Percentiles rank a stretch among this genome's conserved stretches.
These are phyloP conservation scores for Flaveria sonorensis DNA, from an alignment of 129 eudicot genomes.

Conservation along the genomic window DNA sequence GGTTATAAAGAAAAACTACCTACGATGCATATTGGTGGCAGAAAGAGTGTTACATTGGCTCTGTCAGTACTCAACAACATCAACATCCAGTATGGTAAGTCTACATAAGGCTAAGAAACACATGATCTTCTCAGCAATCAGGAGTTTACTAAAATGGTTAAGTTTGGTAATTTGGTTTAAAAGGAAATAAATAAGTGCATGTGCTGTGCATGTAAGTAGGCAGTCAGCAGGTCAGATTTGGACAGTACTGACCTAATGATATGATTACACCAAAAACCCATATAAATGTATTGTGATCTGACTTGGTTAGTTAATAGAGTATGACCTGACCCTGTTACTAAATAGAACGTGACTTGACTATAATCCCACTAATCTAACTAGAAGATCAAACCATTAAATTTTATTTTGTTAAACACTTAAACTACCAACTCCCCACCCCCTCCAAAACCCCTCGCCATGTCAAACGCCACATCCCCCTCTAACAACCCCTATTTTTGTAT, in stretches of 20 bases:
- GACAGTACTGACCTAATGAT: background rate
- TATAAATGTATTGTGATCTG: background rate
- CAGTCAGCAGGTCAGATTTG: background rate
- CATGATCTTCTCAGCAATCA: background rate
- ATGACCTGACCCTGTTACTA: background rate
- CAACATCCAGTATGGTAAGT: background rate
- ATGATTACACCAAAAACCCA: background rate
- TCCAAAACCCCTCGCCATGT: no score
- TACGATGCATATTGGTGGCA: background rate
- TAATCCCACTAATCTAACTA: background rate
- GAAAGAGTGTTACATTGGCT: background rate
- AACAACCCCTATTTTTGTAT: no score
- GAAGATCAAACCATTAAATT: background rate
- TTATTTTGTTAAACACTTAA: background rate
- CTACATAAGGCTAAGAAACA: background rate
- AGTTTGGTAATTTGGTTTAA: background rate
- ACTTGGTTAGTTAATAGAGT: background rate
- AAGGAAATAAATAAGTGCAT: background rate
- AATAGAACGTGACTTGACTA: background rate
- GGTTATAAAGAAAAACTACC: background rate
- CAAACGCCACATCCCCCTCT: no score
- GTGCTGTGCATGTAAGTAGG: background rate
- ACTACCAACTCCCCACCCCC: background rate
- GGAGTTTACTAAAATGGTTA: background rate
- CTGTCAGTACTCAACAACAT: slow-evolving; percentile 1